Base-by-base conservation (phyloP, 768 basidiomycete species). In the Boletus insuetus region DNA sequence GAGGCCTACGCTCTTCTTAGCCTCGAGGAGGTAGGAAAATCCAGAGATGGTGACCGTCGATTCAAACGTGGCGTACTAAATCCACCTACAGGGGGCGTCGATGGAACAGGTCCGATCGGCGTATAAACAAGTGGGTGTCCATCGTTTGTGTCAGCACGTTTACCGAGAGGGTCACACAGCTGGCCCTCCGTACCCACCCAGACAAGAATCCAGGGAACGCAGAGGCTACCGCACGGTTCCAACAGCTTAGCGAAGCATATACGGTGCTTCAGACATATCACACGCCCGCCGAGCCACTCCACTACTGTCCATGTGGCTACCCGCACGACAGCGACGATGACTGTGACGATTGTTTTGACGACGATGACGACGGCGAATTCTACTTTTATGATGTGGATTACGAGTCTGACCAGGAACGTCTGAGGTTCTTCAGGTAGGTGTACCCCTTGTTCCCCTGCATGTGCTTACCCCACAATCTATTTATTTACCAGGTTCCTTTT, bases 131-230 rank as follows among this genome's bases (percentile, higher is more conserved):
- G 88, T 83, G 51, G 41, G 70, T 61, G 35, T 29, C 48, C 14
- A 22, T 49, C 52, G 20, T 22, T 38, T 29, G n/a, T 46, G 41
- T 13, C 53, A 29, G 22, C 31, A 8, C 51, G 29, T 50, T 43
- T 46, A 13, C 47, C 54, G 26, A 58, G 39, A 4, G 42, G 22
- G 32, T 42, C 37, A 14, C 43, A 29, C 51, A 87, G 83, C 73
- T 84, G 50, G 87, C 87, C 6, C 73, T 89, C 22, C 77, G 77
- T 19, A 86, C 82, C 0, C 89, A 91, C 71, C 88, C 89, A 9
- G 89, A 89, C 73, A 90, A 89, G 73, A 89, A 89, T 55, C 83
- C 78, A 0, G 79, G 78, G 40, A 82, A 89, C 59, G 78, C 77
- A 39, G 74, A 78, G 59, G 88, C 87, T 44, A 89, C 88, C 38